Evolutionary conservation across 768 basidiomycete species (phyloP).

Genomic region (Mycena belliarum): DNA sequence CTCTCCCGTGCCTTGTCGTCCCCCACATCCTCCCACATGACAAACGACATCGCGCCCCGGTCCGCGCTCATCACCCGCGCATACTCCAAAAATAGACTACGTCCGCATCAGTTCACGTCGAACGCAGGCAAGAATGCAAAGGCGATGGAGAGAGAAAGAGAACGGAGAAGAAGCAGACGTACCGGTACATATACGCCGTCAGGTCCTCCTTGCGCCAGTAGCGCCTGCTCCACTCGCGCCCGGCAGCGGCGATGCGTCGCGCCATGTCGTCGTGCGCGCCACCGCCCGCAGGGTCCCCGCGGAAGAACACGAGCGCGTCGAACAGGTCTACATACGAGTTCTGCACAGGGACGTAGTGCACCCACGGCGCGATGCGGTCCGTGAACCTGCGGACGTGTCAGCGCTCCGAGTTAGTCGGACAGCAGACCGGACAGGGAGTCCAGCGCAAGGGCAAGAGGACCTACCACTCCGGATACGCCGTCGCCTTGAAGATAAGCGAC

Average conservation of each 20-base stretch:
- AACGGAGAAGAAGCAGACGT: slow-evolving; percentile 16
- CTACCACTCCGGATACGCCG: slow-evolving; percentile 47
- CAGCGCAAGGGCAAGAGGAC: no score
- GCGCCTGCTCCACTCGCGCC: slow-evolving; percentile 54
- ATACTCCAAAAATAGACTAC: slow-evolving; percentile 57
- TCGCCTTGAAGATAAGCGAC: slow-evolving; percentile 62
- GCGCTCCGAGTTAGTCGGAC: neutral
- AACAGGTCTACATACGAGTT: slow-evolving; percentile 64
- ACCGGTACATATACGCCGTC: slow-evolving; percentile 61
- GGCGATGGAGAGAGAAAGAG: no score
- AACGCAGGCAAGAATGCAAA: neutral
- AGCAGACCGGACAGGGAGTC: neutral
- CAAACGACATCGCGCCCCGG: slow-evolving; percentile 42
- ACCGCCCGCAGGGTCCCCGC: slow-evolving; percentile 53
- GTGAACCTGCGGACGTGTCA: slow-evolving; percentile 48
- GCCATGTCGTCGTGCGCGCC: slow-evolving; percentile 62
- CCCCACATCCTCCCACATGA: slow-evolving; percentile 15
- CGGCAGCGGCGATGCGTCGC: slow-evolving; percentile 53
- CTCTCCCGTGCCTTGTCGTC: slow-evolving; percentile 4
- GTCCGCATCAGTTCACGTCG: neutral
- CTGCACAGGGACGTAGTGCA: slow-evolving; percentile 73
- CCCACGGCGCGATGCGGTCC: slow-evolving; percentile 61
- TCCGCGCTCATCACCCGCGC: slow-evolving; percentile 51
- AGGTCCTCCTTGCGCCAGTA: slow-evolving; percentile 66
- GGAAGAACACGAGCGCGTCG: slow-evolving; percentile 73